Conservation (phyloP, 257 asterid genomes). For the Nemophila menziesii region DNA sequence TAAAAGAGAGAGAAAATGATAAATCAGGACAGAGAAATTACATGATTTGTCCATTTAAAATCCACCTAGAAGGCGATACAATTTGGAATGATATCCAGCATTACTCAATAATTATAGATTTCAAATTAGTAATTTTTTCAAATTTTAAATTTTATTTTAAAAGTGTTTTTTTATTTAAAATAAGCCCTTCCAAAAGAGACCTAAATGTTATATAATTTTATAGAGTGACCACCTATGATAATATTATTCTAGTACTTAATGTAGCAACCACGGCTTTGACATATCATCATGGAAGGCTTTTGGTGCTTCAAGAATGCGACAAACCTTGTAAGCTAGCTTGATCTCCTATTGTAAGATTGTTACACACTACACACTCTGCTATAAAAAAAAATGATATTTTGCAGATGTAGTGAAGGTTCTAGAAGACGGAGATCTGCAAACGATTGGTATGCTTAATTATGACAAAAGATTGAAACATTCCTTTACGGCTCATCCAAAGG, state of each 20-base stretch:
- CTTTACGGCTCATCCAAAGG: constrained; percentile 95
- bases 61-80: no score
- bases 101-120: no score
- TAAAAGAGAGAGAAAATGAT: no score
- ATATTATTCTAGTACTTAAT: constrained; percentile 16
- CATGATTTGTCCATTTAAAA: no score
- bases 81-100: no score
- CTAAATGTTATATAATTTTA: background rate
- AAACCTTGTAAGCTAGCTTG: constrained; percentile 74
- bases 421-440: constrained; percentile 95
- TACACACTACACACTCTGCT: background rate
- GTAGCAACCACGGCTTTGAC: constrained; percentile 85
- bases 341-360: constrained; percentile 7
- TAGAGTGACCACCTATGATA: background rate
- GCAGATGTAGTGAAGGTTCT: constrained; percentile 75
- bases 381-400: constrained; percentile 1
- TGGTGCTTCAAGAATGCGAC: constrained; percentile 84
- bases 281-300: constrained; percentile 87
- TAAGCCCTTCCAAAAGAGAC: no score
- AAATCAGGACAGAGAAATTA: no score
- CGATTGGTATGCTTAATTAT: constrained; percentile 85
- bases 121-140: no score
- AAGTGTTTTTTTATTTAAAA: no score
- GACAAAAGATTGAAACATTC: constrained; percentile 78
- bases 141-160: no score